Evolutionary conservation across 441 rosid genomes (phyloP), one percentile per base, ranked within the genome.

Genomic region (Flueggea neowawraea): DNA sequence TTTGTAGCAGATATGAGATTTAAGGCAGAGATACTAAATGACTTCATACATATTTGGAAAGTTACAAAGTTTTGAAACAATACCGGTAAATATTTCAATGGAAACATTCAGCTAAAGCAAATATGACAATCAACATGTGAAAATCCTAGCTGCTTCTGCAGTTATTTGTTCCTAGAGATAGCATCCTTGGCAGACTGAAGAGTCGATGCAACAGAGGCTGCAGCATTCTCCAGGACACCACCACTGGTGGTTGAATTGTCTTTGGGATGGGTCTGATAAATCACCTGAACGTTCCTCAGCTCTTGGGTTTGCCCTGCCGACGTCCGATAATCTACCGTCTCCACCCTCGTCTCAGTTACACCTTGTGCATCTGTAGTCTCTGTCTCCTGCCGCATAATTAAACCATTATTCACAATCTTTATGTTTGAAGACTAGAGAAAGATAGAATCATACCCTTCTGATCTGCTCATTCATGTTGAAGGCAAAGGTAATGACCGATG

Each of bases 131-230:
- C 13, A 63, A 31, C 32, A 14, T 15, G 12, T 53, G 36, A 62
- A 44, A 55, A 47, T 6, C n/a, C 8, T n/a, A 28, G 28, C 28
- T 12, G 16, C 14, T 63, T 16, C 10, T 11, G n/a, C 16, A 13
- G 1, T n/a, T 6, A 55, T 55, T 57, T 17, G 65, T 74, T 55
- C 66, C 67, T 36, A 11, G 77, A 66, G 31, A 91, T 71, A 44
- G 78, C 82, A 57, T 87, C 73, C 80, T 79, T 73, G 50, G 88
- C 89, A 7, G 85, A 78, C 62, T 86, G 70, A 57, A 88, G 82
- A 62, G 85, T 69, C 16, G 78, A 63, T 14, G 75, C 80, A 2
- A 69, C 86, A 4, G 90, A 77, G 0, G 80, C 87, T 4, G 94
- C 91, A 2, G 96, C 94, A 13, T 66, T 77, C 3, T 75, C 65